Evolutionary conservation across 2,329 filamentous ascomycete genomes (phyloP).

Genomic region (Microdochium trichocladiopsis): DNA sequence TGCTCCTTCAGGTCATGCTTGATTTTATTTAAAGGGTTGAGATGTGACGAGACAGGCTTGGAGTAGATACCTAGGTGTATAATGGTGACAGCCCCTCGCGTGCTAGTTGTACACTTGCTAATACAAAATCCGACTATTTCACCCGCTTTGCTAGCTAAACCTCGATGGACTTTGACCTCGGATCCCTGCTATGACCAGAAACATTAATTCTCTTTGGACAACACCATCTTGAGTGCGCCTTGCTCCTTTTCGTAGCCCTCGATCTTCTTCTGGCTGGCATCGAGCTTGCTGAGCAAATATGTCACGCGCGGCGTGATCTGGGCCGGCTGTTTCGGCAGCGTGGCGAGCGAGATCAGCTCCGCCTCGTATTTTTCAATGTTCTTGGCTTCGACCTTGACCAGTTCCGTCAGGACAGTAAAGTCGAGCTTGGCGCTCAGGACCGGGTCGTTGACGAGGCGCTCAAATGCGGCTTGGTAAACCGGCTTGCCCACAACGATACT

Average conservation of each 20-base stretch:
- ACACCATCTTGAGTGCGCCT: slow-evolving; percentile 61
- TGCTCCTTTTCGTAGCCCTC: slow-evolving; percentile 68
- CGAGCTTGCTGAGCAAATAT: slow-evolving; percentile 70
- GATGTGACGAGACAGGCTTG: no score
- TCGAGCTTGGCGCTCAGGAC: slow-evolving; percentile 70
- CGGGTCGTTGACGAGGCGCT: slow-evolving; percentile 59
- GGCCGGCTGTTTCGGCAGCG: slow-evolving; percentile 61
- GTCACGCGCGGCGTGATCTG: slow-evolving; percentile 60
- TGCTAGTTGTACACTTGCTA: no score
- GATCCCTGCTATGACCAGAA: not conserved
- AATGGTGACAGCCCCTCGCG: no score
- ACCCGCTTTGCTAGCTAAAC: not conserved
- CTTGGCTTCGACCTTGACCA: slow-evolving; percentile 64
- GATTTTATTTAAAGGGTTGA: no score
- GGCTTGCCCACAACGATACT: slow-evolving; percentile 76
- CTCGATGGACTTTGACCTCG: not conserved
- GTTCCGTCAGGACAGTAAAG: slow-evolving; percentile 60
- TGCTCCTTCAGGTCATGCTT: no score
- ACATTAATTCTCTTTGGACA: slow-evolving; percentile 34
- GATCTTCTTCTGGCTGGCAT: slow-evolving; percentile 68
- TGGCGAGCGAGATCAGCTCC: slow-evolving; percentile 66
- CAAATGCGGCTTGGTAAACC: slow-evolving; percentile 80
- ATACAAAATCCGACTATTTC: no score
- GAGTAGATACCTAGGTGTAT: no score
- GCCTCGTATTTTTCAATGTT: slow-evolving; percentile 72